Conservation (phyloP, 2,329 filamentous ascomycete species). For the Colletotrichum kahawae region DNA sequence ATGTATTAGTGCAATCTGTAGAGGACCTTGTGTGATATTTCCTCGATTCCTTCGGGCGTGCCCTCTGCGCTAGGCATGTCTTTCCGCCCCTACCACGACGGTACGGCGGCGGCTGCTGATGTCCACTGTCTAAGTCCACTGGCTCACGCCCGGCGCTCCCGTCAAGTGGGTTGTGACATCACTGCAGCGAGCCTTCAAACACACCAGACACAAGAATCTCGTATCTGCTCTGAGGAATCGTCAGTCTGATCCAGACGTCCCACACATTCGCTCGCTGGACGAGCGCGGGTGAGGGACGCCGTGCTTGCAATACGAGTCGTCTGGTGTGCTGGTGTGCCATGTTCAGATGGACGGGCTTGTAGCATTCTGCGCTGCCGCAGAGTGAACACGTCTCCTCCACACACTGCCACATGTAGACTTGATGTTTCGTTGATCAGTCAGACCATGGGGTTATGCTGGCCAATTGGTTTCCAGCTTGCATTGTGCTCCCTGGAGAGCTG, state of each 20-base stretch:
- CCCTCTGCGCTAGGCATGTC: conserved; percentile 5
- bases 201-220: background rate
- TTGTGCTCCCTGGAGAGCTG: background rate
- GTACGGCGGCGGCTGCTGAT: background rate
- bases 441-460: background rate
- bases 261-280: background rate
- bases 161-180: conserved; percentile 20
- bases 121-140: conserved; percentile 7
- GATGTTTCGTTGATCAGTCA: conserved; percentile 12
- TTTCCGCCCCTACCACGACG: conserved; percentile 1
- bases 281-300: background rate
- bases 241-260: conserved; percentile 11
- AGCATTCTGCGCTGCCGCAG: background rate
- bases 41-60: background rate
- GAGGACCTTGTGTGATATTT: background rate
- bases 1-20: background rate
- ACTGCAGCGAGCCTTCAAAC: background rate
- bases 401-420: background rate
- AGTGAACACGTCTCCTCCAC: background rate
- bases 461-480: conserved; percentile 1
- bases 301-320: conserved; percentile 3
- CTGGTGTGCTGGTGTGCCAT: background rate
- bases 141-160: conserved; percentile 1
- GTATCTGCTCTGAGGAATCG: conserved; percentile 1
- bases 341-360: background rate